Evolutionary conservation across 2,329 filamentous ascomycete species (phyloP).

Genomic region (Epichloe amarillans): DNA sequence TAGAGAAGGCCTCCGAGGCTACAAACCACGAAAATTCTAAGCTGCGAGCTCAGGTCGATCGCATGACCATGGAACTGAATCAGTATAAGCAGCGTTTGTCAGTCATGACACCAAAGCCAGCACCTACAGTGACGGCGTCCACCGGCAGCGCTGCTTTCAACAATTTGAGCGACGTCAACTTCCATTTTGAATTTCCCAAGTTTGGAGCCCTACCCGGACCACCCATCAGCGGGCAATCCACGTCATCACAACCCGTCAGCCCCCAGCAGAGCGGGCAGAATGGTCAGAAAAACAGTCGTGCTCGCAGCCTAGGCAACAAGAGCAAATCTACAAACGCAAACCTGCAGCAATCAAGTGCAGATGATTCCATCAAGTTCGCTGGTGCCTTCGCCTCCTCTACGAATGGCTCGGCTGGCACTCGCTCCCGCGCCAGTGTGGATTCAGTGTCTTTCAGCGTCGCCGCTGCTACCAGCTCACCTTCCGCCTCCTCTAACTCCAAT

Average conservation of each 20-base stretch:
- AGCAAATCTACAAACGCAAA: constrained; percentile 12
- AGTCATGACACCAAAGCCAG: constrained; percentile 29
- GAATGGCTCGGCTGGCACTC: constrained; percentile 30
- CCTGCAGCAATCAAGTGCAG: constrained; percentile 7
- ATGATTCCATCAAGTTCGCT: constrained; percentile 41
- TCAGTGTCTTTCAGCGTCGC: constrained; percentile 33
- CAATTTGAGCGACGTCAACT: constrained; percentile 62
- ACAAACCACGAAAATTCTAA: constrained; percentile 76
- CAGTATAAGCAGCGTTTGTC: constrained; percentile 85
- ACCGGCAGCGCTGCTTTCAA: constrained; percentile 37
- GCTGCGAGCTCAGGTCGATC: constrained; percentile 77
- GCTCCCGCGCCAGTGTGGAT: constrained; percentile 37
- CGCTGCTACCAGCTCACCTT: constrained; percentile 49
- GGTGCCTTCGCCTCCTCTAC: constrained; percentile 46
- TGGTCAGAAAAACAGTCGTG: constrained; percentile 12
- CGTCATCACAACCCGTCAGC: constrained; percentile 21
- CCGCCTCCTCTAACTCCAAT: constrained; percentile 48
- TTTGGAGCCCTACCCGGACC: constrained; percentile 62
- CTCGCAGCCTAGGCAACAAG: constrained; percentile 17
- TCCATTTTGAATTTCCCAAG: constrained; percentile 91
- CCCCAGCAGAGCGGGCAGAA: constrained; percentile 15
- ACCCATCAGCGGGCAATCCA: constrained; percentile 13
- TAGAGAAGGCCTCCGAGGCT: constrained; percentile 71
- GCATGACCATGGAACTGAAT: constrained; percentile 68
- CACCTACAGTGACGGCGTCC: constrained; percentile 26